phyloP scores from a whole-genome alignment of 2,329 filamentous ascomycete species.

The Rutstroemia sp. region DNA sequence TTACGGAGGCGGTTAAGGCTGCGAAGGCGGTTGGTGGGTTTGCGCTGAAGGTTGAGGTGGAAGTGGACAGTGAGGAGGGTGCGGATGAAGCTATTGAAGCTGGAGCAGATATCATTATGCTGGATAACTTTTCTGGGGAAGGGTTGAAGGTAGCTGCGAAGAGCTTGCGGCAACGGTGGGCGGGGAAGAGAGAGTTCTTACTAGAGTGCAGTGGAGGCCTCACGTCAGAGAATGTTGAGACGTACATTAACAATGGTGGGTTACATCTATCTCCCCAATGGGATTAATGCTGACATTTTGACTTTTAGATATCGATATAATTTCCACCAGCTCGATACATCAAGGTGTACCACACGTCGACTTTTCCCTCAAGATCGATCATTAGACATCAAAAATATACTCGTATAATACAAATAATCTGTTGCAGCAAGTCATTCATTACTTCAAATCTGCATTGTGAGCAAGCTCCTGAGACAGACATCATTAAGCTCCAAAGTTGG shows the following conservation, averaged over 20 bases:
- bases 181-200: slow-evolving; percentile 63
- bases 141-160: slow-evolving; percentile 68
- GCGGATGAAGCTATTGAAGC: slow-evolving; percentile 86
- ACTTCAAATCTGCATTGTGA: no score
- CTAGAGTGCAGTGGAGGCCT: slow-evolving; percentile 91
- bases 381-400: slow-evolving; percentile 18
- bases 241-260: slow-evolving; percentile 69
- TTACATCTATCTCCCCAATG: slow-evolving; percentile 9
- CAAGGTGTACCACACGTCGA: slow-evolving; percentile 92
- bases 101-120: slow-evolving; percentile 92
- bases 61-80: slow-evolving; percentile 81
- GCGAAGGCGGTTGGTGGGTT: slow-evolving; percentile 84
- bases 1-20: slow-evolving; percentile 75
- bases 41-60: slow-evolving; percentile 89
- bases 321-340: slow-evolving; percentile 94
- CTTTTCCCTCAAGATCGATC: slow-evolving; percentile 85
- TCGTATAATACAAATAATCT: no score
- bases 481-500: no score
- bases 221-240: slow-evolving; percentile 73
- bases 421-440: no score
- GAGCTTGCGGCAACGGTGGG: slow-evolving; percentile 74
- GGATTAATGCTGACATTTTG: slow-evolving; percentile 1
- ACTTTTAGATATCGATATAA: slow-evolving; percentile 74
- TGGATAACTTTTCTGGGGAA: slow-evolving; percentile 86
- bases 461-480: no score